A percentile compares a stretch with the other conserved stretches of the same genome.
Conservation (phyloP, 441 rosid species). For the Euphorbia schlechtendalii region DNA sequence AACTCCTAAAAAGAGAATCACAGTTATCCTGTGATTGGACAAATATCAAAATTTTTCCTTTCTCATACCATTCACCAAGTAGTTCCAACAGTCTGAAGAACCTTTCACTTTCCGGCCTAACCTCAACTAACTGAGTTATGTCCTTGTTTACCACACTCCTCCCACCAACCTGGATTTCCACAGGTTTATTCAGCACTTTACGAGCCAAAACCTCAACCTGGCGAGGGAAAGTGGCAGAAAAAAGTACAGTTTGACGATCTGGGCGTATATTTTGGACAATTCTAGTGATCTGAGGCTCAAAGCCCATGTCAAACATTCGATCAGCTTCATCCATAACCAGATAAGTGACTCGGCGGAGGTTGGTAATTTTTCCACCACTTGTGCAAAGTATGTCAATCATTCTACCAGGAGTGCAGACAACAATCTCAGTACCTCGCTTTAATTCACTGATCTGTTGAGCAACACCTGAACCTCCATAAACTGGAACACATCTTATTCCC, state of each 20-base stretch:
- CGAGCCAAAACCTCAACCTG: constrained; percentile 96
- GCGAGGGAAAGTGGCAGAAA: constrained; percentile 96
- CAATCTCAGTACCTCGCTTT: constrained; percentile 89
- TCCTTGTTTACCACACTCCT: constrained; percentile 97
- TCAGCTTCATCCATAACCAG: constrained; percentile 98
- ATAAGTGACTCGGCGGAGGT: constrained; percentile 79
- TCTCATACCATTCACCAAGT: constrained; percentile 93
- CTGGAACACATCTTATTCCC: constrained; percentile 86
- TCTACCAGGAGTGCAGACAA: constrained; percentile 95
- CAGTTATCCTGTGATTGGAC: constrained; percentile 91
- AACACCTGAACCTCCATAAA: constrained; percentile 97
- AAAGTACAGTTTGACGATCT: constrained; percentile 90
- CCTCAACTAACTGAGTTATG: constrained; percentile 80
- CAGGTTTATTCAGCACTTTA: constrained; percentile 69
- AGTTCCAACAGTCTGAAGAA: constrained; percentile 75
- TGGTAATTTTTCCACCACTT: constrained; percentile 84
- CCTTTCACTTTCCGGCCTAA: constrained; percentile 84
- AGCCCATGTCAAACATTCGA: constrained; percentile 99
- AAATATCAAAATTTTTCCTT: constrained; percentile 78
- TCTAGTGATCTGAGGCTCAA: constrained; percentile 90
- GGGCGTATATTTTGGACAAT: constrained; percentile 90
- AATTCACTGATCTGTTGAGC: constrained; percentile 95
- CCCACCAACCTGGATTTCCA: constrained; percentile 89
- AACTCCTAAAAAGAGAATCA: constrained; percentile 67
- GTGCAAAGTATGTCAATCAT: constrained; percentile 98